Evolutionary conservation across 352 stramenopile genomes (phyloP).

Genomic region (Phytophthora cactorum): DNA sequence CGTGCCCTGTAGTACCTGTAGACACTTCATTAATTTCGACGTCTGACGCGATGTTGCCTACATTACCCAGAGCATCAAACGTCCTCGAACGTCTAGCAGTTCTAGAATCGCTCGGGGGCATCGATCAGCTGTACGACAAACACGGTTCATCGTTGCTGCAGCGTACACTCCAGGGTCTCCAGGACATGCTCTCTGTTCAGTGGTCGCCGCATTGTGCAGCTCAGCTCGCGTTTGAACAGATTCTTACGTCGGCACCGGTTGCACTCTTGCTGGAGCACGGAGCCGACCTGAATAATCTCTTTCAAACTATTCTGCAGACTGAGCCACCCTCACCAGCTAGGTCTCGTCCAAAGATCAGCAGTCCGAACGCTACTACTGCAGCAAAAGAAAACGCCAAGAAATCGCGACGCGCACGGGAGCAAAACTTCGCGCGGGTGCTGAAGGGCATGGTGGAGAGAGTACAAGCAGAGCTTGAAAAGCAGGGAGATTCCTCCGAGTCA

Average conservation of each 20-base stretch:
- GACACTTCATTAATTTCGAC: neutral
- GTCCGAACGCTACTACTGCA: neutral
- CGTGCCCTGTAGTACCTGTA: constrained; percentile 5
- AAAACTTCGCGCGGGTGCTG: constrained; percentile 24
- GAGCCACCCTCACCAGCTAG: constrained; percentile 2
- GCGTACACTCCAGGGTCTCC: constrained; percentile 24
- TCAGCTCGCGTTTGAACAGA: constrained; percentile 42
- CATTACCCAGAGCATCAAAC: constrained; percentile 27
- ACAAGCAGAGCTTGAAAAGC: constrained; percentile 13
- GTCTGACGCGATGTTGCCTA: constrained; percentile 10
- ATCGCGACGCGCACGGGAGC: neutral
- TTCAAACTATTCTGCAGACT: constrained; percentile 17
- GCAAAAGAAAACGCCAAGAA: constrained; percentile 12
- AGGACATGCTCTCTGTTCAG: constrained; percentile 37
- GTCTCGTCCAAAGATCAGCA: neutral
- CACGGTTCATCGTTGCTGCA: constrained; percentile 38
- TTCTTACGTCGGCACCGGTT: constrained; percentile 29
- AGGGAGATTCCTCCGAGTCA: neutral
- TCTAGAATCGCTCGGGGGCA: constrained; percentile 28
- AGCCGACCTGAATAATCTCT: constrained; percentile 22
- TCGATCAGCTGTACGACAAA: constrained; percentile 38
- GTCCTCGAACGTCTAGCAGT: constrained; percentile 35
- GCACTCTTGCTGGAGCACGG: constrained; percentile 15
- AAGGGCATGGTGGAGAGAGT: constrained; percentile 29
- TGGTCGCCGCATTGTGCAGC: constrained; percentile 39